These are phyloP conservation scores for Neurospora hispaniola DNA, from an alignment of 495 filamentous ascomycete species.

Conservation along the genomic window DNA sequence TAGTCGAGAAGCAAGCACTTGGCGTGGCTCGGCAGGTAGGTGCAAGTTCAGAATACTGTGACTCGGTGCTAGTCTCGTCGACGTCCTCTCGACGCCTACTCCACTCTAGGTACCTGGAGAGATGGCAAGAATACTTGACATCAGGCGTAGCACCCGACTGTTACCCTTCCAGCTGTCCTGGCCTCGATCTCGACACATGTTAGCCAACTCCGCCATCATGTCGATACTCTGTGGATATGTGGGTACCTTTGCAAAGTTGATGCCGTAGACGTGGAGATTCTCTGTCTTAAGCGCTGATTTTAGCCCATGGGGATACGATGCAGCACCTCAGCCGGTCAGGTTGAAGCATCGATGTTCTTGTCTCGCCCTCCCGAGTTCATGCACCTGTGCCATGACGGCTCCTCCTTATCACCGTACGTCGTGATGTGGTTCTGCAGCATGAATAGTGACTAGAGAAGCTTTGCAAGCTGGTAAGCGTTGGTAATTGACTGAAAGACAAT, in stretches of 20 bases:
- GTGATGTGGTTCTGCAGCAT: background rate
- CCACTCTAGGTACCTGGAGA: background rate
- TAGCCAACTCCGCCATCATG: background rate
- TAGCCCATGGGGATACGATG: too few species aligned
- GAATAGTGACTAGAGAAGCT: background rate
- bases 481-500: background rate
- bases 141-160: background rate
- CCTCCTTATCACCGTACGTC: background rate
- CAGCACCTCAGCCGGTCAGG: too few species aligned
- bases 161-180: background rate
- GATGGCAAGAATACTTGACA: background rate
- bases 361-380: background rate
- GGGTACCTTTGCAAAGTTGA: background rate
- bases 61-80: background rate
- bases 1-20: background rate
- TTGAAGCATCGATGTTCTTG: too few species aligned
- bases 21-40: background rate
- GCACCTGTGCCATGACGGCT: background rate
- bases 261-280: background rate
- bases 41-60: background rate
- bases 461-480: background rate
- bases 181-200: background rate
- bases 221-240: background rate
- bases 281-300: too few species aligned
- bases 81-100: background rate